Base-by-base conservation (phyloP, 495 filamentous ascomycete genomes). In the Penicillium atrosanguineum region DNA sequence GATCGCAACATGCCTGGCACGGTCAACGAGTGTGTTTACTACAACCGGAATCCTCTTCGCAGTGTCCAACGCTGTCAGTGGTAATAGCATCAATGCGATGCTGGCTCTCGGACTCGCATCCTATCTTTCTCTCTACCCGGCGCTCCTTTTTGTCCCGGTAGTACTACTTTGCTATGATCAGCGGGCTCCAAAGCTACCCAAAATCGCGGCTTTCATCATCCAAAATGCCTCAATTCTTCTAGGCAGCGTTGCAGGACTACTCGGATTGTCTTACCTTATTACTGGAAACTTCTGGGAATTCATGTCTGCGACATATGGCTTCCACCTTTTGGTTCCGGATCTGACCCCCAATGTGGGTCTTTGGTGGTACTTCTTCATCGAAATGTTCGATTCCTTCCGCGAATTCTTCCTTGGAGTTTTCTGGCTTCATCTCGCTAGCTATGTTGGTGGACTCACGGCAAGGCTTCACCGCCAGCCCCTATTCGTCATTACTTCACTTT, bases 341-440 rank as follows among this genome's bases (percentile, higher is more conserved):
- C 76, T 98, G 40, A 93, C 93, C 0, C 94, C 94, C 20, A 98
- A 97, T 57, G 86, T 95, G 37, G 94, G 94, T 2, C 79, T 98
- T 0, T 98, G 94, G 94, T 98, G 94, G 94, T 98, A 98, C 73
- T 98, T 97, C 71, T 97, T 98, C 73, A 95, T 93, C 60, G 94
- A 98, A 72, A 98, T 98, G 84, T 98, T 98, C 67, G 94, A 98
- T 70, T 93, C 91, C 5, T 98, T 98, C 79, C 84, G 94, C 20
- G 86, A 87, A 45, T 97, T 98, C 77, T 98, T 98, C 79, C 79
- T 98, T 3, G 95, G 89, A 19, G 91, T 97, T 6, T 98, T 98
- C 70, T 97, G 95, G 90, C 82, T 98, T 50, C 95, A 98, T 70
- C 77, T 97, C 45, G 85, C 85, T 3, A 85, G 86, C 37, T 98